These are phyloP conservation scores for Stevia rebaudiana DNA, from an alignment of 140 eudicot genomes.

Conservation along the genomic window DNA sequence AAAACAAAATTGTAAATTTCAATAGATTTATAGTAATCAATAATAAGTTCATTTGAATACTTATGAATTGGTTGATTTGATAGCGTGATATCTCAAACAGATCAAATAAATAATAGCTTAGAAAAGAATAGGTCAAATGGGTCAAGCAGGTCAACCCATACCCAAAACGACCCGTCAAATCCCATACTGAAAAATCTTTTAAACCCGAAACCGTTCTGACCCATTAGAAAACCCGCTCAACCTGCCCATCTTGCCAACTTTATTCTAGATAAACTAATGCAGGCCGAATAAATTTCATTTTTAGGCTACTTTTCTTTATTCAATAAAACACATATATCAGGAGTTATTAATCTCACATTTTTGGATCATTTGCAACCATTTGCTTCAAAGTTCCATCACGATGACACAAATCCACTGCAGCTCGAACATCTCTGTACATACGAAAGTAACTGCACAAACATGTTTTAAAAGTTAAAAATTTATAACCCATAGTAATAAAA, in stretches of 20 bases:
- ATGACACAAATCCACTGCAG: slow-evolving; percentile 97
- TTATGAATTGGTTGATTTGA: background rate
- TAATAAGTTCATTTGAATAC: background rate
- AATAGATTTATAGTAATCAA: background rate
- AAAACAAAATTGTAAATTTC: background rate
- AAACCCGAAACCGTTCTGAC: background rate
- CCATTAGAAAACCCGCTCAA: background rate
- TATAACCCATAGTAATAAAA: background rate
- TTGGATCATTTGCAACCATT: slow-evolving; percentile 94
- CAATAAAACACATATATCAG: background rate
- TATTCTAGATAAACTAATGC: background rate
- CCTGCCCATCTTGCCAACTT: background rate
- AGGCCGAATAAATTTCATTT: background rate
- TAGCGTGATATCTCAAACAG: background rate
- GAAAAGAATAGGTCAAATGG: background rate
- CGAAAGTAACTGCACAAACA: slow-evolving; percentile 61
- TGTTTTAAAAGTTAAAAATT: slow-evolving; percentile 8
- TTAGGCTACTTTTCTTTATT: background rate
- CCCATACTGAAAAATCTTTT: background rate
- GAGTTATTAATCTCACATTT: slow-evolving; percentile 30
- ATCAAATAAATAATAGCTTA: background rate
- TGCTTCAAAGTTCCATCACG: slow-evolving; percentile 96
- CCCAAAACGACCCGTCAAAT: background rate
- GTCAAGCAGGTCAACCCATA: background rate
- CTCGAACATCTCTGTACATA: slow-evolving; percentile 90